Conservation (phyloP, 495 filamentous ascomycete species). For the Daldinia childiae region DNA sequence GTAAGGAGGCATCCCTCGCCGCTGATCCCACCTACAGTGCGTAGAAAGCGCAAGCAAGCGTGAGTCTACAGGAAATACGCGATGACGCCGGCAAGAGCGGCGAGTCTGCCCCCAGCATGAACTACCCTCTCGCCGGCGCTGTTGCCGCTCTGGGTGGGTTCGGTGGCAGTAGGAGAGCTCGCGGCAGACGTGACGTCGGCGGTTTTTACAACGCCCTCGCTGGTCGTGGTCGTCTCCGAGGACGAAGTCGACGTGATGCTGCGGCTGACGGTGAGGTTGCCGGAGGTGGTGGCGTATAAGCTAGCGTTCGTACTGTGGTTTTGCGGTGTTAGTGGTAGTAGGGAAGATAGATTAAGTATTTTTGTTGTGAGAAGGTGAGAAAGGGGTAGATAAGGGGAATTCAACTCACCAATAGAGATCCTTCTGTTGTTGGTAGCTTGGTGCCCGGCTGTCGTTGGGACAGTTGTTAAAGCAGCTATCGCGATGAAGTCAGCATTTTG, state of each 20-base stretch:
- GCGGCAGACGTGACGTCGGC: slow-evolving; percentile 10
- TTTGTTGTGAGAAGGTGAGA: neutral
- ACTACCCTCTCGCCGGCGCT: slow-evolving; percentile 11
- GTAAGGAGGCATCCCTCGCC: too few relatives aligned
- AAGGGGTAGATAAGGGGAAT: neutral
- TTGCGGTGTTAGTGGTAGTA: neutral
- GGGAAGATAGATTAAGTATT: neutral
- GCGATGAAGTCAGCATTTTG: slow-evolving; percentile 1
- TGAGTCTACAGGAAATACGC: neutral
- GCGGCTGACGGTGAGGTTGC: slow-evolving; percentile 25
- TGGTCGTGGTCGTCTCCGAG: slow-evolving; percentile 10
- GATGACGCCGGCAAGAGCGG: slow-evolving; percentile 4
- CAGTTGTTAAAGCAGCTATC: slow-evolving; percentile 61
- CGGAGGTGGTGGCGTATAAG: slow-evolving; percentile 28
- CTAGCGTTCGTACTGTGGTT: slow-evolving; percentile 32
- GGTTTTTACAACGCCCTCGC: slow-evolving; percentile 9
- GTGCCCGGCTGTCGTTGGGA: slow-evolving; percentile 51
- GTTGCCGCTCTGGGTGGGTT: slow-evolving; percentile 12
- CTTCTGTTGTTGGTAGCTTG: slow-evolving; percentile 45
- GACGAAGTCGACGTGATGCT: slow-evolving; percentile 14
- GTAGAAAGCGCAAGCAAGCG: neutral
- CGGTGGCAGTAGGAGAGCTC: slow-evolving; percentile 1
- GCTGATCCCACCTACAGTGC: too few relatives aligned
- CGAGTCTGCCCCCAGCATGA: slow-evolving; percentile 14
- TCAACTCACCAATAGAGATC: slow-evolving; percentile 51